These are phyloP conservation scores for Citrullus mucosospermus DNA, from an alignment of 306 rosid species.

Conservation along the genomic window DNA sequence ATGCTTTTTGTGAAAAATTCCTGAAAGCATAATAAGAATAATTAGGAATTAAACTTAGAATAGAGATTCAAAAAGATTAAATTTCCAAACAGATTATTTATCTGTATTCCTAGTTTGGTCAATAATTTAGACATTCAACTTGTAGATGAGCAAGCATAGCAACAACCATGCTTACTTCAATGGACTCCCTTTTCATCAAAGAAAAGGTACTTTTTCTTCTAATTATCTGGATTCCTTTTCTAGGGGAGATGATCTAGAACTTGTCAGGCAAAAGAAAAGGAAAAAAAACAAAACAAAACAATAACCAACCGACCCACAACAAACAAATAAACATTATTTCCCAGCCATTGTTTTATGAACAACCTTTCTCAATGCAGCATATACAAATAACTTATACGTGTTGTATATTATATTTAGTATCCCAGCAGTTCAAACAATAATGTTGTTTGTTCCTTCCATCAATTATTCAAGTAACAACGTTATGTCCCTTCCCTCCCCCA, in stretches of 20 bases:
- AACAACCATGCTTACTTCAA: background rate
- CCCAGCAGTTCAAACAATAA: background rate
- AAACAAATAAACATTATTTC: background rate
- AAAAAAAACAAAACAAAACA: too few species aligned
- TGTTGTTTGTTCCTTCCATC: background rate
- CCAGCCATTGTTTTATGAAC: background rate
- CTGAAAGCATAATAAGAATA: slow-evolving; percentile 24
- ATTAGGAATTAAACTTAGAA: background rate
- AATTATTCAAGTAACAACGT: too few species aligned
- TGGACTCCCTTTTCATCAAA: background rate
- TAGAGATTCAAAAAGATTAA: background rate
- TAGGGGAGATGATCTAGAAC: background rate
- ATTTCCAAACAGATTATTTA: background rate
- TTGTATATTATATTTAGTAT: background rate
- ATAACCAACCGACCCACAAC: background rate
- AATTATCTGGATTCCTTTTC: background rate
- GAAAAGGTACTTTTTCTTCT: background rate
- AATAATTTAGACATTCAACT: background rate
- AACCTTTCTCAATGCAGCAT: background rate
- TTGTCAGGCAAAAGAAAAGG: background rate
- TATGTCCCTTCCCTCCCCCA: too few species aligned
- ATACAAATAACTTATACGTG: background rate
- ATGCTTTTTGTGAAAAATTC: slow-evolving; percentile 86
- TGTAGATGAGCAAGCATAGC: background rate
- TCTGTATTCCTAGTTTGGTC: background rate